These are phyloP conservation scores for Hortiboletus rubellus DNA, from an alignment of 1,284 basidiomycete genomes.

Conservation along the genomic window DNA sequence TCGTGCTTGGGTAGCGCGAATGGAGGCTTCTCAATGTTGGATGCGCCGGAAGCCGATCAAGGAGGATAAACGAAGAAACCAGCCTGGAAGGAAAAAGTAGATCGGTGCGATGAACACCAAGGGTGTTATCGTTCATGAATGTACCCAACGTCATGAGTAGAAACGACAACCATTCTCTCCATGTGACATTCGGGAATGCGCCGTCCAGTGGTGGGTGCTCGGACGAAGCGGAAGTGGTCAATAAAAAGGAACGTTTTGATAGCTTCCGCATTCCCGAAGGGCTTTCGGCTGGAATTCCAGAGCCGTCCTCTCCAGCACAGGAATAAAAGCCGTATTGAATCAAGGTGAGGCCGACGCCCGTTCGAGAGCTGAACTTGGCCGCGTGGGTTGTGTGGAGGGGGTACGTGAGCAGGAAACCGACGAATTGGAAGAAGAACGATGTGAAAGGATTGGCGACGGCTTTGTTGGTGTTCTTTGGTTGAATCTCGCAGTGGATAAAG, in stretches of 20 bases:
- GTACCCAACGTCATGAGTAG: slow-evolving; percentile 85
- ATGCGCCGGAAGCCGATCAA: slow-evolving; percentile 82
- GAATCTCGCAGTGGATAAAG: too few species aligned
- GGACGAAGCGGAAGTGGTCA: slow-evolving; percentile 13
- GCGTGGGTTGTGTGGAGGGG: slow-evolving; percentile 94
- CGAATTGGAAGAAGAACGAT: slow-evolving; percentile 95
- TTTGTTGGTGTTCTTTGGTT: too few species aligned
- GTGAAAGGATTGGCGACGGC: slow-evolving; percentile 79
- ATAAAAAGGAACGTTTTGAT: slow-evolving; percentile 15
- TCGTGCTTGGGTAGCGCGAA: slow-evolving; percentile 46
- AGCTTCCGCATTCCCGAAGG: background rate
- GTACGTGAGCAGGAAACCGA: slow-evolving; percentile 93
- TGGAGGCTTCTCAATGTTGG: slow-evolving; percentile 74
- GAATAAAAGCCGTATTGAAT: slow-evolving; percentile 85
- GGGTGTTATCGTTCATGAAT: slow-evolving; percentile 16
- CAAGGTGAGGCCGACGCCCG: slow-evolving; percentile 91
- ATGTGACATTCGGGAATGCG: slow-evolving; percentile 37
- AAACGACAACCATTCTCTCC: slow-evolving; percentile 84
- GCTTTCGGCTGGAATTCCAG: slow-evolving; percentile 14
- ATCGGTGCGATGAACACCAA: background rate
- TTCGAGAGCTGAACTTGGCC: slow-evolving; percentile 90
- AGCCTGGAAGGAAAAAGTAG: slow-evolving; percentile 49
- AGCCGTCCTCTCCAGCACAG: slow-evolving; percentile 36
- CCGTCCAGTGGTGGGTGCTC: slow-evolving; percentile 16
- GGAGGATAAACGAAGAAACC: slow-evolving; percentile 85